A percentile compares a stretch with the other conserved stretches of the same genome.
phyloP scores from a whole-genome alignment of 2,329 filamentous ascomycete genomes.

The Alternaria incomplexa region DNA sequence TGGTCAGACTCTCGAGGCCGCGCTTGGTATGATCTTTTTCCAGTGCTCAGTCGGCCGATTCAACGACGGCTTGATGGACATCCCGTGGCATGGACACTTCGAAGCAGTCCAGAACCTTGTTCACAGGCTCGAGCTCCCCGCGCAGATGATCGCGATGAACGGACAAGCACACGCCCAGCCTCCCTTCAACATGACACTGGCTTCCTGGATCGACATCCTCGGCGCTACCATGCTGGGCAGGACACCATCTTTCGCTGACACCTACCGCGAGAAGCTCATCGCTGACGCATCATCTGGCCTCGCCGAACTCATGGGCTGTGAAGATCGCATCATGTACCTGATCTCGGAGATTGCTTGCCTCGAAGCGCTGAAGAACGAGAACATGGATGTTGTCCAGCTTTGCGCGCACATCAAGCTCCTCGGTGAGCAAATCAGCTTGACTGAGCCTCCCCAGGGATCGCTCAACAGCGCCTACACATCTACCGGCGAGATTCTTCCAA shows the following conservation, averaged over 20 bases:
- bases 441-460: conserved; percentile 64
- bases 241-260: conserved; percentile 87
- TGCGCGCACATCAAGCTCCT: conserved; percentile 91
- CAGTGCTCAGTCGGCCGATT: conserved; percentile 88
- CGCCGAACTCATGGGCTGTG: conserved; percentile 94
- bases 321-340: conserved; percentile 96
- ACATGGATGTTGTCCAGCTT: conserved; percentile 82
- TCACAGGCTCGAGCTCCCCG: conserved; percentile 80
- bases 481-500: conserved; percentile 78
- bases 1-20: conserved; percentile 87
- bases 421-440: conserved; percentile 82
- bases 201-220: conserved; percentile 95
- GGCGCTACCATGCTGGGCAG: conserved; percentile 90
- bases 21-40: conserved; percentile 94
- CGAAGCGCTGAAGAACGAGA: conserved; percentile 78
- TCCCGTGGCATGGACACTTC: conserved; percentile 97
- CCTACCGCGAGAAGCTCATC: conserved; percentile 94
- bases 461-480: conserved; percentile 60
- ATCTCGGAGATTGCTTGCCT: conserved; percentile 97
- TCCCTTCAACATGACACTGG: conserved; percentile 94
- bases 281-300: conserved; percentile 71
- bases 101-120: conserved; percentile 86
- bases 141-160: conserved; percentile 65
- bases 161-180: conserved; percentile 67
- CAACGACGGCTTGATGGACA: conserved; percentile 85